Evolutionary conservation across 2,329 filamentous ascomycete genomes (phyloP).

Genomic region (Aspergillus persii): DNA sequence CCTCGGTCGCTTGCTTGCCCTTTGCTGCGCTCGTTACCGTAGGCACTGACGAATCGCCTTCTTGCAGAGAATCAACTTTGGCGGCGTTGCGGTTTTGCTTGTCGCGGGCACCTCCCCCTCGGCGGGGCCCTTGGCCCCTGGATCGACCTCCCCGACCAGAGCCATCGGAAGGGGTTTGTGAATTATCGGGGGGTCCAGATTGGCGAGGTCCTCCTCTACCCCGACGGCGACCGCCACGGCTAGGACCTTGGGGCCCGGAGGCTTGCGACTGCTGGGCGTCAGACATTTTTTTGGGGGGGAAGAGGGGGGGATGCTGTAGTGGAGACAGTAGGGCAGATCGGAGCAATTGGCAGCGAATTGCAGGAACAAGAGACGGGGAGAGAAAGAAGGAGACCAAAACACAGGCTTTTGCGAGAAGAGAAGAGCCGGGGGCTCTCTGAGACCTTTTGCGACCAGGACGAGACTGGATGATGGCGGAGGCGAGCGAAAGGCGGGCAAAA

Average conservation of each 20-base stretch:
- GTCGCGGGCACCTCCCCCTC: slow-evolving; percentile 34
- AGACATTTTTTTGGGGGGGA: slow-evolving; percentile 23
- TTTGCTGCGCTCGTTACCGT: slow-evolving; percentile 28
- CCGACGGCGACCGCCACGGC: slow-evolving; percentile 42
- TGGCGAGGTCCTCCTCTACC: slow-evolving; percentile 38
- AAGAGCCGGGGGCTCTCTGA: slow-evolving; percentile 10
- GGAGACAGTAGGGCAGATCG: slow-evolving; percentile 6
- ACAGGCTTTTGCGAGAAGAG: not conserved
- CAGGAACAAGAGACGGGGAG: not conserved
- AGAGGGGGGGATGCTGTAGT: not conserved
- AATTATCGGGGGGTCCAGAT: slow-evolving; percentile 28
- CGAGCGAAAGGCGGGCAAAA: slow-evolving; percentile 16
- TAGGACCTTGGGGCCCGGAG: slow-evolving; percentile 37
- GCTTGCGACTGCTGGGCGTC: slow-evolving; percentile 26
- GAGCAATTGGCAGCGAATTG: slow-evolving; percentile 5
- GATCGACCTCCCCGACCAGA: slow-evolving; percentile 36
- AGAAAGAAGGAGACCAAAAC: not conserved
- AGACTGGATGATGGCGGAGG: not conserved
- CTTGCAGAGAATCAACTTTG: slow-evolving; percentile 12
- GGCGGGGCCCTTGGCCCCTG: slow-evolving; percentile 32
- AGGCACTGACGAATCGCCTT: slow-evolving; percentile 24
- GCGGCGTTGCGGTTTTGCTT: slow-evolving; percentile 24
- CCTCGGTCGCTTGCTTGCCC: slow-evolving; percentile 27
- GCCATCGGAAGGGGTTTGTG: slow-evolving; percentile 21
- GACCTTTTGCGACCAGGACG: slow-evolving; percentile 7